Percentiles rank a stretch among this genome's conserved stretches.
These are phyloP conservation scores for Claviceps maximensis DNA, from an alignment of 2,329 filamentous ascomycete species.

Conservation along the genomic window DNA sequence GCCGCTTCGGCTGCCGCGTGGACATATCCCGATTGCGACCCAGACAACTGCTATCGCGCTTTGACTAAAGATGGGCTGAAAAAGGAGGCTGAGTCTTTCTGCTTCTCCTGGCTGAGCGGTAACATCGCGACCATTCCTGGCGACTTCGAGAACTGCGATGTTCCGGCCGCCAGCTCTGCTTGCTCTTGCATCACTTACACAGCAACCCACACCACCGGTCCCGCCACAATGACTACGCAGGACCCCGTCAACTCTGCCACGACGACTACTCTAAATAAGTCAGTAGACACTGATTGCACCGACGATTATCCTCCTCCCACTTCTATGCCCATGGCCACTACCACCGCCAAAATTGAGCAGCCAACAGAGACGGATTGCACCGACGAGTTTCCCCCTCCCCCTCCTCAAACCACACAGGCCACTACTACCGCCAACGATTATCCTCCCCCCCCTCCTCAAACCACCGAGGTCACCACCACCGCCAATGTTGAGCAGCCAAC, in stretches of 20 bases:
- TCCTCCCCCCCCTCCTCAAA: neutral
- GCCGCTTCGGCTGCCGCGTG: slow-evolving; percentile 18
- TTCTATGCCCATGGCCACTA: neutral
- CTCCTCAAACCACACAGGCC: neutral
- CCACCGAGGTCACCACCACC: neutral
- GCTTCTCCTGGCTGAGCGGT: slow-evolving; percentile 18
- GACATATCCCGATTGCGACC: slow-evolving; percentile 17
- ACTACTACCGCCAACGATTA: neutral
- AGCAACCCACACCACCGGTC: slow-evolving; percentile 14
- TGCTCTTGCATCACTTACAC: slow-evolving; percentile 26
- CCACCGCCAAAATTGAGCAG: neutral
- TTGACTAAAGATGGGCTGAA: slow-evolving; percentile 20
- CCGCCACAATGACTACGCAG: slow-evolving; percentile 2
- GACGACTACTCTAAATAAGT: slow-evolving; percentile 4
- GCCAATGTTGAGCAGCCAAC: neutral
- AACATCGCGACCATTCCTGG: slow-evolving; percentile 19
- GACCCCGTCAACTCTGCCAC: neutral
- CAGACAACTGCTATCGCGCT: slow-evolving; percentile 24
- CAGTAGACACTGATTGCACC: slow-evolving; percentile 7
- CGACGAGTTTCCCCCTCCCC: neutral
- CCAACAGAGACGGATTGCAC: neutral
- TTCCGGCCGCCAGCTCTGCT: slow-evolving; percentile 17
- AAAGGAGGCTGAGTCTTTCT: slow-evolving; percentile 18
- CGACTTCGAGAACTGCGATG: slow-evolving; percentile 18
- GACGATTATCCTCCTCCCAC: neutral